Conservation (phyloP, 768 basidiomycete species). For the Chiua virens region DNA sequence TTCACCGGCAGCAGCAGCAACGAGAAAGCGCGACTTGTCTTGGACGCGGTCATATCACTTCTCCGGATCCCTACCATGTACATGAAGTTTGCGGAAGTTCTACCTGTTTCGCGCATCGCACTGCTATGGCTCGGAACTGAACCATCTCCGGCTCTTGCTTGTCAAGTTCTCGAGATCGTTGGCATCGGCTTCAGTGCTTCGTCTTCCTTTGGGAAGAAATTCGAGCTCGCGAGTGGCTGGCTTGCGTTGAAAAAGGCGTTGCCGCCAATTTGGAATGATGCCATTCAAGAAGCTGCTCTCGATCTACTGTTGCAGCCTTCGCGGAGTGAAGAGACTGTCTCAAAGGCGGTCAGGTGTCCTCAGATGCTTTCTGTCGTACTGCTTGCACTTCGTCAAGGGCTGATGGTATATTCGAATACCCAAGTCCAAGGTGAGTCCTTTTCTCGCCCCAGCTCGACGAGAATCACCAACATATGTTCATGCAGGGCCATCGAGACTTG, state of each 20-base stretch:
- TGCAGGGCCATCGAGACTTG: conserved; percentile 23
- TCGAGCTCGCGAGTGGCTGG: conserved; percentile 87
- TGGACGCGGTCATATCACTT: conserved; percentile 62
- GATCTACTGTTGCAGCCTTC: conserved; percentile 63
- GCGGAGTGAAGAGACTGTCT: neutral
- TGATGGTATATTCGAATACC: conserved; percentile 28
- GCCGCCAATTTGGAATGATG: conserved; percentile 65
- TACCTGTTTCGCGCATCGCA: conserved; percentile 78
- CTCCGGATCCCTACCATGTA: conserved; percentile 58
- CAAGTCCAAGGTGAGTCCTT: conserved; percentile 14
- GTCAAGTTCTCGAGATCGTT: conserved; percentile 61
- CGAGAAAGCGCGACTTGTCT: conserved; percentile 66
- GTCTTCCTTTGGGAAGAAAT: conserved; percentile 71
- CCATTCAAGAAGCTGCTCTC: conserved; percentile 67
- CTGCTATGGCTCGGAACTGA: conserved; percentile 77
- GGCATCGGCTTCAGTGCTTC: conserved; percentile 54
- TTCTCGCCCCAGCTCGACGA: neutral
- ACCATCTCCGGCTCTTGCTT: conserved; percentile 59
- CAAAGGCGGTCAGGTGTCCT: conserved; percentile 51
- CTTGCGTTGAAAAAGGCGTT: conserved; percentile 66
- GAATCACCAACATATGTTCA: neutral
- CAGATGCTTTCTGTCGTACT: conserved; percentile 74
- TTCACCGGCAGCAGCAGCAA: conserved; percentile 19
- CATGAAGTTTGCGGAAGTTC: conserved; percentile 65
- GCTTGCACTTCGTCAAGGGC: conserved; percentile 64